Evolutionary conservation across 1,284 basidiomycete species (phyloP).

Genomic region (Dichomitus squalens): DNA sequence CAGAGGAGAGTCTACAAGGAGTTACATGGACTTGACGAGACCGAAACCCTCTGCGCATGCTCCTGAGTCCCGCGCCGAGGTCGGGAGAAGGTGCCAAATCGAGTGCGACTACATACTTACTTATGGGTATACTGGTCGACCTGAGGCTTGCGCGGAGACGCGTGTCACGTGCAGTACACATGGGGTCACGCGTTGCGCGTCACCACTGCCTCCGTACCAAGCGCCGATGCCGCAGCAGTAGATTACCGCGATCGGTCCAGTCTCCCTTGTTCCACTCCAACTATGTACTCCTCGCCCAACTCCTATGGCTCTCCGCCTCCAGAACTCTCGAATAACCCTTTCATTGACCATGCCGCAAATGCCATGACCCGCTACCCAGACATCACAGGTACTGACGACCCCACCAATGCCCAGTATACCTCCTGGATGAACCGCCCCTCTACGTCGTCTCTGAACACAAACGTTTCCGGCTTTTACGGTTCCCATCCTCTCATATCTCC

Average conservation of each 20-base stretch:
- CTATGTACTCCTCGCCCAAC: constrained; percentile 32
- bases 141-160: too few relatives aligned
- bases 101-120: too few relatives aligned
- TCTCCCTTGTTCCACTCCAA: background rate
- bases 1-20: too few relatives aligned
- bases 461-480: constrained; percentile 19
- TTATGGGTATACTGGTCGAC: too few relatives aligned
- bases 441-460: constrained; percentile 17
- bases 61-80: too few relatives aligned
- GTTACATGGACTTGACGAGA: too few relatives aligned
- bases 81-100: too few relatives aligned
- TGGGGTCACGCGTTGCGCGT: too few relatives aligned
- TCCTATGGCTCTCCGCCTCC: constrained; percentile 32
- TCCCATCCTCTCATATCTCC: constrained; percentile 18
- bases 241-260: background rate
- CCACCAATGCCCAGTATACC: constrained; percentile 29
- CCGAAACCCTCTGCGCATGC: too few relatives aligned
- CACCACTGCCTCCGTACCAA: too few relatives aligned
- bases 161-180: too few relatives aligned
- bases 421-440: constrained; percentile 30
- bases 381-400: constrained; percentile 29
- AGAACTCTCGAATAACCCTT: constrained; percentile 42
- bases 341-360: constrained; percentile 39
- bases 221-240: too few relatives aligned
- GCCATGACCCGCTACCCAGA: constrained; percentile 38